Conservation (phyloP, 2,329 filamentous ascomycete genomes). For the Aspergillus sp. region DNA sequence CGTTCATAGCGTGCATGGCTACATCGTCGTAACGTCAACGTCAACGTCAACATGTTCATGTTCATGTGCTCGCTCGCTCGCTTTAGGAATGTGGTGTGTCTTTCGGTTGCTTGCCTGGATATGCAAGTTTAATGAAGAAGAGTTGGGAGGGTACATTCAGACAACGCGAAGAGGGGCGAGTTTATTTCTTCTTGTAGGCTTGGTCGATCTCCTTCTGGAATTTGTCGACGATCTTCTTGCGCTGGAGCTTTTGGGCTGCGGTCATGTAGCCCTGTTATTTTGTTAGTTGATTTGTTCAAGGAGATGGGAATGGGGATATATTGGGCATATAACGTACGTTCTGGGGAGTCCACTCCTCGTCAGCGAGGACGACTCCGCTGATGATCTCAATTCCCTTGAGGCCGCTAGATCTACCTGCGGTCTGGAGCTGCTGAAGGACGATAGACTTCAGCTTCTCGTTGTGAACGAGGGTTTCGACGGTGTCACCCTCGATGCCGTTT, state of each 20-base stretch:
- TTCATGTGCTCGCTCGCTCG: neutral
- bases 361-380: conserved; percentile 44
- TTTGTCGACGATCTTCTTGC: conserved; percentile 63
- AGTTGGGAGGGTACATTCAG: neutral
- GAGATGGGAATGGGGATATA: neutral
- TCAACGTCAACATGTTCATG: neutral
- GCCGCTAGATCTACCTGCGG: conserved; percentile 34
- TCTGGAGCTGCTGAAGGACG: conserved; percentile 43
- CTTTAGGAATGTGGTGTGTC: neutral
- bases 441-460: conserved; percentile 43
- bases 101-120: neutral
- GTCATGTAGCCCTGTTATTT: conserved; percentile 59
- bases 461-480: conserved; percentile 65
- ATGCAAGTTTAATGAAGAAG: neutral
- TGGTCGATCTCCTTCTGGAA: conserved; percentile 62
- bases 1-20: neutral
- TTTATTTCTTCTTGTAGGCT: conserved; percentile 55
- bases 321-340: conserved; percentile 30
- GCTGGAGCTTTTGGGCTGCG: conserved; percentile 71
- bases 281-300: conserved; percentile 23
- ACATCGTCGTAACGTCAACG: neutral
- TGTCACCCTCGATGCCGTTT: conserved; percentile 63
- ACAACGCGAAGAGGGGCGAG: neutral
- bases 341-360: conserved; percentile 48
- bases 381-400: conserved; percentile 44